Conservation (phyloP, 2,329 filamentous ascomycete species). For the Aspergillus glaucus region DNA sequence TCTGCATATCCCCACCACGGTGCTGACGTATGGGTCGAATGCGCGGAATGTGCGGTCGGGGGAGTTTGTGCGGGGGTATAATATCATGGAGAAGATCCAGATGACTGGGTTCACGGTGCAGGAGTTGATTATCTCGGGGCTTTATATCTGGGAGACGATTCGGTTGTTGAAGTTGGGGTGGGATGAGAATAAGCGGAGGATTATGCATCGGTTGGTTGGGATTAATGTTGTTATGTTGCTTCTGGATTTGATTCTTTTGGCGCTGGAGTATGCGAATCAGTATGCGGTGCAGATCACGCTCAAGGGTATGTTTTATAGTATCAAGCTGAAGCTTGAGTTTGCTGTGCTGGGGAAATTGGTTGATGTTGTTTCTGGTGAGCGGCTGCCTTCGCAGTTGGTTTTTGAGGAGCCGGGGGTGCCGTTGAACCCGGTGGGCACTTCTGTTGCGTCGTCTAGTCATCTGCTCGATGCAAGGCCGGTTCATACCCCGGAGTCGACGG, state of each 20-base stretch:
- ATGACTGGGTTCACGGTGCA: conserved; percentile 42
- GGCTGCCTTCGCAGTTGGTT: conserved; percentile 8
- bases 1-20: conserved; percentile 49
- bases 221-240: conserved; percentile 43
- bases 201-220: conserved; percentile 42
- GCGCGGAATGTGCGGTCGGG: conserved; percentile 12
- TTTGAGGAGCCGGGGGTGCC: neutral
- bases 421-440: neutral
- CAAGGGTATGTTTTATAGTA: conserved; percentile 35
- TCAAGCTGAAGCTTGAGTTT: conserved; percentile 49
- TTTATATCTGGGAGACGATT: conserved; percentile 51
- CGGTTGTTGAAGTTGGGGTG: conserved; percentile 37
- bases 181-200: conserved; percentile 22
- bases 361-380: conserved; percentile 28
- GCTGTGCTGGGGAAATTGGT: conserved; percentile 47
- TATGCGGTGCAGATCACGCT: conserved; percentile 36
- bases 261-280: conserved; percentile 35
- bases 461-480: neutral
- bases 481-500: neutral
- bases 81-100: conserved; percentile 42
- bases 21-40: conserved; percentile 47
- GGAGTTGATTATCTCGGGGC: conserved; percentile 40
- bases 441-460: neutral
- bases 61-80: conserved; percentile 36
- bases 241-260: conserved; percentile 41